Evolutionary conservation across 1,284 basidiomycete species (phyloP), one percentile per base, ranked within the genome.

Genomic region (Heterobasidion annosum): DNA sequence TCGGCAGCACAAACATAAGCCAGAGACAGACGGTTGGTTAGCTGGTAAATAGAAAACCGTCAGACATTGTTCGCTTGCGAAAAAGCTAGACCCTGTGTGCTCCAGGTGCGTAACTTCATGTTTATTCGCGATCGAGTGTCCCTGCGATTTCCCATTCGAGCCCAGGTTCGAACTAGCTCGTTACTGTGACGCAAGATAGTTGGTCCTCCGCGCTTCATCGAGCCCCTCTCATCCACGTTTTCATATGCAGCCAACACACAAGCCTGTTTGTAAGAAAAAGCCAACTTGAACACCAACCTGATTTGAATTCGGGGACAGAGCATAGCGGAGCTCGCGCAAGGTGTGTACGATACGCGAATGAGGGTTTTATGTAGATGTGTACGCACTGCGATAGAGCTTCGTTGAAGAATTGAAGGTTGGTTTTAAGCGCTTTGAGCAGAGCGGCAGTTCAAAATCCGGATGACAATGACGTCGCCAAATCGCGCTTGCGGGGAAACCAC

Each of bases 161-260:
- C 43, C 8, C 43, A 64, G 65, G 46, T 66, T 65, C 62, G 67
- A 66, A 54, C 58, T 67, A 42, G 62, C 64, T 2, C 61, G 64
- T 8, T 67, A 67, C 50, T 68, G 66, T 45, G 54, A 62, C 25
- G 49, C 49, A 3, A 62, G 64, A 45, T 68, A 65, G 66, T 67
- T 13, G 35, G 62, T 60, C 8, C 10, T 18, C 7, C 12, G 12
- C 49, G 32, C 48, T 8, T 15, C 9, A 13, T 15, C 12, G 32
- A 8, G 3, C 15, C 6, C n/a, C 13, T 50, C 34, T 48, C 15
- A 15, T 15, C 8, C 7, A 9, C 9, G 35, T 33, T 32, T 19
- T 13, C 13, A 19, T 8, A 42, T 37, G 66, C 57, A 18, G 67
- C 61, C 63, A 1, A 51, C 50, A 2, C 67, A 68, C 57, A 66